Conservation (phyloP, 2,329 filamentous ascomycete genomes). For the Oidium heveae region DNA sequence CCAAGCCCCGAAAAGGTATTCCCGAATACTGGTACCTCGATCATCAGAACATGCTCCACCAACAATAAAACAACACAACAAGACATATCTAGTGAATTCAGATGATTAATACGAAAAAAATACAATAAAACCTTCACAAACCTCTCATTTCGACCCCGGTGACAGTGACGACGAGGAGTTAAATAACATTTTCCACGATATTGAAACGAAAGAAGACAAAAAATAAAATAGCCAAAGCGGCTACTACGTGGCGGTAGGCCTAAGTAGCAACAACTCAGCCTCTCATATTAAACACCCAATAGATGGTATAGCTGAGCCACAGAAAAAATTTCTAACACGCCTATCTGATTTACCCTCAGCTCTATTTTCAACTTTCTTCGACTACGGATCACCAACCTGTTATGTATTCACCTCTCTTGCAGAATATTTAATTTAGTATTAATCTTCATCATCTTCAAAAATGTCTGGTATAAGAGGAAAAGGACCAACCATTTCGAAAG, state of each 20-base stretch:
- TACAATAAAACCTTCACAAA: no score
- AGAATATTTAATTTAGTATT: not conserved
- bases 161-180: no score
- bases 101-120: no score
- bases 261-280: not conserved
- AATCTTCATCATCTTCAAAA: not conserved
- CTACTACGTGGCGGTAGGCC: not conserved
- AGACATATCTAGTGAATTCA: no score
- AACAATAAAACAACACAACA: no score
- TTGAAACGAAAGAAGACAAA: not conserved
- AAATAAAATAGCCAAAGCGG: not conserved
- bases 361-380: not conserved
- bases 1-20: no score
- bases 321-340: not conserved
- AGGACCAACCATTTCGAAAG: not conserved
- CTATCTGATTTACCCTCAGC: not conserved
- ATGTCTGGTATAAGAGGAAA: not conserved
- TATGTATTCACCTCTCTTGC: not conserved
- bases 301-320: not conserved
- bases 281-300: not conserved
- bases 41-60: no score
- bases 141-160: no score
- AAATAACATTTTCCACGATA: no score
- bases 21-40: no score
- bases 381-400: not conserved